Evolutionary conservation across 1,284 basidiomycete species (phyloP).

Genomic region (Baeospora myosura): DNA sequence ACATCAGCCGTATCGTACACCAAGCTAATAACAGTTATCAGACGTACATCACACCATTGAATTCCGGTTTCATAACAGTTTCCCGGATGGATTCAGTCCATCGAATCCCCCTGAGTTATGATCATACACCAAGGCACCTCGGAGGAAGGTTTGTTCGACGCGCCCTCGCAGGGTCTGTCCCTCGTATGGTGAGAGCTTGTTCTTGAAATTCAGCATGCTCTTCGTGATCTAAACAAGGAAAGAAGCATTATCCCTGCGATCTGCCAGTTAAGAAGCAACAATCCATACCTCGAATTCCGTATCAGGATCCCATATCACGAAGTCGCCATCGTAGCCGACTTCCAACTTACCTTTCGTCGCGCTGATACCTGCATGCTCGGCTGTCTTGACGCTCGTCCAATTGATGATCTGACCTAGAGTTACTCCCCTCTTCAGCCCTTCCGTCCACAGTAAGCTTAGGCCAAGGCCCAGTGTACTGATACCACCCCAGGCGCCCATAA

Average conservation of each 20-base stretch:
- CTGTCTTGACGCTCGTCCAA: constrained; percentile 70
- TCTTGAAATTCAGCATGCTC: constrained; percentile 77
- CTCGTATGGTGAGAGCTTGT: constrained; percentile 86
- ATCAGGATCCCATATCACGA: constrained; percentile 78
- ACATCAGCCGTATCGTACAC: too few relatives aligned
- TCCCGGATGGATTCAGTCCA: constrained; percentile 7
- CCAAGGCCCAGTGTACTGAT: constrained; percentile 86
- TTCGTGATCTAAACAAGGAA: constrained; percentile 53
- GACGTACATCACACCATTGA: too few relatives aligned
- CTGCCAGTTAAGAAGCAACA: constrained; percentile 3
- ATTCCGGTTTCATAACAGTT: constrained; percentile 8
- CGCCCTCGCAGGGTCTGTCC: constrained; percentile 64
- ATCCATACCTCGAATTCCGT: constrained; percentile 52
- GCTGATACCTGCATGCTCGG: constrained; percentile 69
- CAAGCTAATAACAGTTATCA: too few relatives aligned
- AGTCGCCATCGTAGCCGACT: constrained; percentile 76
- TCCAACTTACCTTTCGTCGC: constrained; percentile 64
- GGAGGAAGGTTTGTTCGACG: constrained; percentile 71
- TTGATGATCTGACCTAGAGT: constrained; percentile 58
- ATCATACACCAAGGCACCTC: constrained; percentile 67
- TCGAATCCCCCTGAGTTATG: constrained; percentile 7
- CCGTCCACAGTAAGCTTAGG: constrained; percentile 80
- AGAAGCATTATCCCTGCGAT: not conserved
- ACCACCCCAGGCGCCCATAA: constrained; percentile 91
- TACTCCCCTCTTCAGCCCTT: constrained; percentile 54